These are phyloP conservation scores for Abeoforma whisleri DNA, from an alignment of 78 protist species.

Conservation along the genomic window DNA sequence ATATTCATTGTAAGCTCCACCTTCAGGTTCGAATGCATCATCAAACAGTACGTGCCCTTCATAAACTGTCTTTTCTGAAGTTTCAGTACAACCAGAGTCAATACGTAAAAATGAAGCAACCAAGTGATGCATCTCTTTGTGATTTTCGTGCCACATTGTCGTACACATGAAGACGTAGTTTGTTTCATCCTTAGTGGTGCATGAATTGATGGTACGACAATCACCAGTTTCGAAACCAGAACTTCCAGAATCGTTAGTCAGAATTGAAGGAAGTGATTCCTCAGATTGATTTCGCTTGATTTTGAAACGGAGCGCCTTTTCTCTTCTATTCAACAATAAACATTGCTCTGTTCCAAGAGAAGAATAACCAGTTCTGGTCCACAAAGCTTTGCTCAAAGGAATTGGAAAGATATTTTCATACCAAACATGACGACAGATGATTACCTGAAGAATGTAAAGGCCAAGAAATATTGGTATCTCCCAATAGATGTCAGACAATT, in stretches of 20 bases:
- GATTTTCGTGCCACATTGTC: slow-evolving; percentile 36
- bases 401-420: not conserved
- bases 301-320: not conserved
- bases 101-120: not conserved
- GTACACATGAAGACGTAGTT: slow-evolving; percentile 5
- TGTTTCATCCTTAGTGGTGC: too few species aligned
- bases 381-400: not conserved
- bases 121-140: slow-evolving; percentile 12
- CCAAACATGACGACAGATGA: not conserved
- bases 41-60: not conserved
- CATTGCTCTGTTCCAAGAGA: not conserved
- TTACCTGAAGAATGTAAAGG: not conserved
- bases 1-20: not conserved
- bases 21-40: not conserved
- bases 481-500: not conserved
- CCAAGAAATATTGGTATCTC: not conserved
- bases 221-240: too few species aligned
- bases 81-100: not conserved
- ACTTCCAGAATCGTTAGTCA: too few species aligned
- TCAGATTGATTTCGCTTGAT: too few species aligned
- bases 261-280: too few species aligned
- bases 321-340: not conserved
- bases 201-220: too few species aligned
- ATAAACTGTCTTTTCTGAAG: not conserved
- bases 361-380: not conserved